Evolutionary conservation across 129 eudicot genomes (phyloP).

Genomic region (carrot (Daucus carota)): DH1_v3.0 NC_030386.2:26235501-26236000

Average conservation of each 20-base stretch:
- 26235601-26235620: conserved; percentile 28
- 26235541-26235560: conserved; percentile 30
- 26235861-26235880: conserved; percentile 24
- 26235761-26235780: conserved; percentile 6
- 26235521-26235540: conserved; percentile 32
- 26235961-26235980: conserved; percentile 23
- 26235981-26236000: not conserved
- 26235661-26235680: conserved; percentile 60
- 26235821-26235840: conserved; percentile 22
- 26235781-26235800: conserved; percentile 14
- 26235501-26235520: conserved; percentile 28
- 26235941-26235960: conserved; percentile 47
- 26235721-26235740: conserved; percentile 14
- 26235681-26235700: conserved; percentile 36
- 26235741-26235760: conserved; percentile 3
- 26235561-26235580: conserved; percentile 28
- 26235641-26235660: conserved; percentile 45
- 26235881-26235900: conserved; percentile 11
- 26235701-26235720: conserved; percentile 22
- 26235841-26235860: conserved; percentile 23
- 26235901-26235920: conserved; percentile 18
- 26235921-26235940: conserved; percentile 34
- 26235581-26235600: conserved; percentile 44
- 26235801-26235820: conserved; percentile 26
- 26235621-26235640: conserved; percentile 28